Conservation (phyloP, 1,284 basidiomycete genomes). For the Cutaneotrichosporon daszewskae region DNA sequence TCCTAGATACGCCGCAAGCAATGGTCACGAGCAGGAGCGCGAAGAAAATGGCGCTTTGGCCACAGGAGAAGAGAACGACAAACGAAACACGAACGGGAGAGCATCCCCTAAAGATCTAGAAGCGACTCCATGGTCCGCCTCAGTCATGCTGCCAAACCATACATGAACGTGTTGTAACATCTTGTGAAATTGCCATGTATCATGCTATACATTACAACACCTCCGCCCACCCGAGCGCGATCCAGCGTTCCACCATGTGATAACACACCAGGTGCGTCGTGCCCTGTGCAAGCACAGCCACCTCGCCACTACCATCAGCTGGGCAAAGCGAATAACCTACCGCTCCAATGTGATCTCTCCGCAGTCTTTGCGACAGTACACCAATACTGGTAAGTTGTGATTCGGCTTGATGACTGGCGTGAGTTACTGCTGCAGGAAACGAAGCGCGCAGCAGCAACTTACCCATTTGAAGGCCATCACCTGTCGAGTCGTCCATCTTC, state of each 20-base stretch:
- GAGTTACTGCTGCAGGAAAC: background rate
- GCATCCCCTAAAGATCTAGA: too few species aligned
- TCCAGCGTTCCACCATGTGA: conserved; percentile 42
- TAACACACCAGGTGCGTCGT: conserved; percentile 48
- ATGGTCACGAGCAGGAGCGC: too few species aligned
- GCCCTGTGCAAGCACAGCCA: conserved; percentile 36
- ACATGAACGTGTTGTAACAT: too few species aligned
- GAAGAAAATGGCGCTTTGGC: too few species aligned
- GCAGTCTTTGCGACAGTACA: conserved; percentile 60
- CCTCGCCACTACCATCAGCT: conserved; percentile 33
- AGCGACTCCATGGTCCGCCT: too few species aligned
- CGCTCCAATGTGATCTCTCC: conserved; percentile 55
- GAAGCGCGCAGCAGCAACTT: conserved; percentile 32
- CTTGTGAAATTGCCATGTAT: too few species aligned
- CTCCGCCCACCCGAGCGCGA: conserved; percentile 45
- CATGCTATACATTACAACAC: conserved; percentile 24
- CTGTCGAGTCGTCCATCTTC: conserved; percentile 61
- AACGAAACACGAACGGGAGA: too few species aligned
- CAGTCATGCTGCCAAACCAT: too few species aligned
- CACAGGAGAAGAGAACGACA: too few species aligned
- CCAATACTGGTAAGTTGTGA: conserved; percentile 66
- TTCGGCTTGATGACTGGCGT: conserved; percentile 67
- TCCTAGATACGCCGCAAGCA: too few species aligned
- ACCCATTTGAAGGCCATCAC: conserved; percentile 70
- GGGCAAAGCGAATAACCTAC: too few species aligned